Percentiles rank a stretch among this genome's conserved stretches.
These are phyloP conservation scores for Naganishia kalamii DNA, from an alignment of 768 basidiomycete genomes.

Conservation along the genomic window DNA sequence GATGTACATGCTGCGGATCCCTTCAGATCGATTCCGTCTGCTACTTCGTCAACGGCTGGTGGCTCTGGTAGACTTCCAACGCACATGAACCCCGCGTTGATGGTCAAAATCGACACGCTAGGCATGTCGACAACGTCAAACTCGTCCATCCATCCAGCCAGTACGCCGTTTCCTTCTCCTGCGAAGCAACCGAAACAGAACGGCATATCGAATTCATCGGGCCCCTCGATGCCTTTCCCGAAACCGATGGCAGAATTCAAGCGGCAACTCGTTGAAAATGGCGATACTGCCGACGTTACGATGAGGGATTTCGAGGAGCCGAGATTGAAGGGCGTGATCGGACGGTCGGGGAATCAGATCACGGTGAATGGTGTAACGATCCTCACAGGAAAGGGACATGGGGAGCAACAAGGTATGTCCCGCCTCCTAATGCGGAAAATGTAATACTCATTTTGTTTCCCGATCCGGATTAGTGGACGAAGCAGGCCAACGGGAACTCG, in stretches of 20 bases:
- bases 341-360: not conserved
- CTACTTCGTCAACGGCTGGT: not conserved
- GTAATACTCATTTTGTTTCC: not conserved
- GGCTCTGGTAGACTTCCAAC: not conserved
- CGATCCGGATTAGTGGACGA: no score
- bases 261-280: no score
- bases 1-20: no score
- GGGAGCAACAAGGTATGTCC: not conserved
- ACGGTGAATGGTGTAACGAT: constrained; percentile 11
- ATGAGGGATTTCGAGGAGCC: not conserved
- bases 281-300: not conserved
- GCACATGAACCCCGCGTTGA: constrained; percentile 2
- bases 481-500: constrained; percentile 5
- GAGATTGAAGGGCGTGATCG: not conserved
- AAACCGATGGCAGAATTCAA: no score
- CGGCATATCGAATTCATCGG: no score
- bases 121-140: not conserved
- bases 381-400: not conserved
- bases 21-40: no score
- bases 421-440: no score
- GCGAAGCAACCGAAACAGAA: not conserved
- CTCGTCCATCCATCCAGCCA: not conserved
- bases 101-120: not conserved
- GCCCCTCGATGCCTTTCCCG: no score
- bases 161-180: not conserved